These are phyloP conservation scores for Fusarium aywerte DNA, from an alignment of 2,329 filamentous ascomycete species.

Conservation along the genomic window DNA sequence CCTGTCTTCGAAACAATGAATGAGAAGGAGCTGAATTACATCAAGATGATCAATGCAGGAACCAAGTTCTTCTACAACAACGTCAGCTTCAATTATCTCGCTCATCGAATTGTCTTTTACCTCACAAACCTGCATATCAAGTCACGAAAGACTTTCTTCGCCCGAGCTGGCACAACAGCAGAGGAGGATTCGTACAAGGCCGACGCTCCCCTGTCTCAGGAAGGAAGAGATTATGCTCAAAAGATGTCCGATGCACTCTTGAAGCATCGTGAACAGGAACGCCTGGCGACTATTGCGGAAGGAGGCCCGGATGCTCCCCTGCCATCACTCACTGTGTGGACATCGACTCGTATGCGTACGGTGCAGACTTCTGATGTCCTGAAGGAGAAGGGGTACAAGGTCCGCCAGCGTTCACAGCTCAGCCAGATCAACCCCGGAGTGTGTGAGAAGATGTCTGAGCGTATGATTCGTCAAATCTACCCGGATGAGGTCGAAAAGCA, in stretches of 20 bases:
- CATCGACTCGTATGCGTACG: slow-evolving; percentile 88
- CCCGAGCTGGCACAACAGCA: slow-evolving; percentile 83
- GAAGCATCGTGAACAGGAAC: slow-evolving; percentile 85
- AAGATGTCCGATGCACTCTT: slow-evolving; percentile 88
- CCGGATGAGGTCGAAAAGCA: slow-evolving; percentile 94
- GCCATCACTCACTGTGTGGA: slow-evolving; percentile 91
- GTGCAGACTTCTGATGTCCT: slow-evolving; percentile 89
- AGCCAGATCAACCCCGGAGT: slow-evolving; percentile 97
- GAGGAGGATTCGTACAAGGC: slow-evolving; percentile 93
- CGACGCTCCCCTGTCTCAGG: slow-evolving; percentile 83
- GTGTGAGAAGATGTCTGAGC: slow-evolving; percentile 92
- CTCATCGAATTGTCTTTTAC: slow-evolving; percentile 97
- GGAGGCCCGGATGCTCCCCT: slow-evolving; percentile 75
- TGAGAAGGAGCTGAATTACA: slow-evolving; percentile 92
- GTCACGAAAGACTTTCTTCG: slow-evolving; percentile 91
- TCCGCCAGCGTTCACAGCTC: slow-evolving; percentile 94
- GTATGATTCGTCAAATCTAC: slow-evolving; percentile 81
- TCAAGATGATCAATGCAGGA: slow-evolving; percentile 99
- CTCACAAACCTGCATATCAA: slow-evolving; percentile 98
- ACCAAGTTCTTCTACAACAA: slow-evolving; percentile 96
- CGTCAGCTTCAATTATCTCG: slow-evolving; percentile 94
- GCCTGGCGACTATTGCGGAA: slow-evolving; percentile 72
- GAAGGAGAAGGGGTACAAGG: slow-evolving; percentile 81
- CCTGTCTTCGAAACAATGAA: slow-evolving; percentile 97
- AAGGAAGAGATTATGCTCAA: slow-evolving; percentile 82